phyloP scores from a whole-genome alignment of 1,139 yeast genomes.

The Debaryomyces nepalensis region DNA sequence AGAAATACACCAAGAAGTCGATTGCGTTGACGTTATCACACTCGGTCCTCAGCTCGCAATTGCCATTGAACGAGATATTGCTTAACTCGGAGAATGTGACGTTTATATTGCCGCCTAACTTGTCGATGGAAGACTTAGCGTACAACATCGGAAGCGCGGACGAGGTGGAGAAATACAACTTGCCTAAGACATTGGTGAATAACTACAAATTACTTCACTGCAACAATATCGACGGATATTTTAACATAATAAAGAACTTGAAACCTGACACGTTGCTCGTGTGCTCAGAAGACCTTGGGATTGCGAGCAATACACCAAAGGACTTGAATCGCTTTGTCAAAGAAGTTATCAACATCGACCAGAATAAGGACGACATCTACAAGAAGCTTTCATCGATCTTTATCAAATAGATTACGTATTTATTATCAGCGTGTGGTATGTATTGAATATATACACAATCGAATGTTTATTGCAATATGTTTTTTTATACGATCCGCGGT shows the following conservation, averaged over 20 bases:
- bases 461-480: neutral
- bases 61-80: slow-evolving; percentile 47
- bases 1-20: slow-evolving; percentile 37
- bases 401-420: slow-evolving; percentile 13
- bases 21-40: slow-evolving; percentile 52
- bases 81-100: slow-evolving; percentile 45
- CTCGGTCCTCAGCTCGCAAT: slow-evolving; percentile 42
- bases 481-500: neutral
- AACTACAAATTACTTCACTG: slow-evolving; percentile 50
- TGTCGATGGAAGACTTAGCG: slow-evolving; percentile 46
- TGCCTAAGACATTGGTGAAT: slow-evolving; percentile 29
- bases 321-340: slow-evolving; percentile 47
- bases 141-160: slow-evolving; percentile 22
- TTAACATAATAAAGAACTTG: slow-evolving; percentile 45
- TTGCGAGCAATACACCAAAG: slow-evolving; percentile 34
- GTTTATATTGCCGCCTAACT: slow-evolving; percentile 53
- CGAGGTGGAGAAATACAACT: slow-evolving; percentile 12
- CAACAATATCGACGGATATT: slow-evolving; percentile 48
- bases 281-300: slow-evolving; percentile 51
- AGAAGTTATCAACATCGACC: slow-evolving; percentile 43
- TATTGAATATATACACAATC: slow-evolving; percentile 1
- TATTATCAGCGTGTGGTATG: neutral
- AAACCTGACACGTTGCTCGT: slow-evolving; percentile 48
- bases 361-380: slow-evolving; percentile 35
- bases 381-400: slow-evolving; percentile 34